A percentile compares a stretch with the other conserved stretches of the same genome.
phyloP scores from a whole-genome alignment of 495 filamentous ascomycete genomes.

The Penicillium riverlandense region DNA sequence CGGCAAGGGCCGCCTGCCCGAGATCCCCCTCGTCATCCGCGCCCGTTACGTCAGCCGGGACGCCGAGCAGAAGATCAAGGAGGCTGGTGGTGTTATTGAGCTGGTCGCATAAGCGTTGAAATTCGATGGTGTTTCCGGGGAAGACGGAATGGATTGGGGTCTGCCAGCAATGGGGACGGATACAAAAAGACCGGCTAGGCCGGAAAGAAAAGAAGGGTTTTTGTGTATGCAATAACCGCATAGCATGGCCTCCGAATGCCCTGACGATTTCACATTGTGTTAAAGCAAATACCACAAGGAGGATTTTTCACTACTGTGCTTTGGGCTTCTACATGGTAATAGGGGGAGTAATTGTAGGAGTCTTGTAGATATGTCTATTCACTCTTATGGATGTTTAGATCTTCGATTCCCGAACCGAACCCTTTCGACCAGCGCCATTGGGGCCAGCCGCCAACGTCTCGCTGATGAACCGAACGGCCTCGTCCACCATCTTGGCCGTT shows the following conservation, averaged over 20 bases:
- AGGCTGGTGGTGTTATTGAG: constrained; percentile 84
- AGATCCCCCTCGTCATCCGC: constrained; percentile 80
- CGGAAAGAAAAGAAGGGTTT: constrained; percentile 35
- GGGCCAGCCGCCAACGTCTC: constrained; percentile 30
- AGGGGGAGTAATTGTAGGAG: no score
- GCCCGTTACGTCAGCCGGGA: constrained; percentile 81
- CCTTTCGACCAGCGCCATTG: constrained; percentile 11
- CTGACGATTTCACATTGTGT: constrained; percentile 37
- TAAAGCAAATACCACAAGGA: constrained; percentile 37
- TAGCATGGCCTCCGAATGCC: constrained; percentile 36
- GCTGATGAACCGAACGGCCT: constrained; percentile 59
- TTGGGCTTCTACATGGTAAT: background rate
- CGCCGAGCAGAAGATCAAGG: constrained; percentile 93
- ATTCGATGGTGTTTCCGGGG: constrained; percentile 23
- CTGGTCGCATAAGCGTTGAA: constrained; percentile 68
- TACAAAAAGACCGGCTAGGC: constrained; percentile 21
- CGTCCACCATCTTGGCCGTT: constrained; percentile 62
- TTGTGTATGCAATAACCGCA: constrained; percentile 35
- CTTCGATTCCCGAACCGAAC: constrained; percentile 34
- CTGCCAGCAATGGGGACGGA: constrained; percentile 18
- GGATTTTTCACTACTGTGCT: constrained; percentile 13
- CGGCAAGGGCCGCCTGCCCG: constrained; percentile 84
- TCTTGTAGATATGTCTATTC: constrained; percentile 2
- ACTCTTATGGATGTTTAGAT: constrained; percentile 16
- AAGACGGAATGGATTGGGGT: constrained; percentile 26